Evolutionary conservation across 169 alveolate species (phyloP), one percentile per base, ranked within the genome.

Genomic region (Plasmodium inui): DNA sequence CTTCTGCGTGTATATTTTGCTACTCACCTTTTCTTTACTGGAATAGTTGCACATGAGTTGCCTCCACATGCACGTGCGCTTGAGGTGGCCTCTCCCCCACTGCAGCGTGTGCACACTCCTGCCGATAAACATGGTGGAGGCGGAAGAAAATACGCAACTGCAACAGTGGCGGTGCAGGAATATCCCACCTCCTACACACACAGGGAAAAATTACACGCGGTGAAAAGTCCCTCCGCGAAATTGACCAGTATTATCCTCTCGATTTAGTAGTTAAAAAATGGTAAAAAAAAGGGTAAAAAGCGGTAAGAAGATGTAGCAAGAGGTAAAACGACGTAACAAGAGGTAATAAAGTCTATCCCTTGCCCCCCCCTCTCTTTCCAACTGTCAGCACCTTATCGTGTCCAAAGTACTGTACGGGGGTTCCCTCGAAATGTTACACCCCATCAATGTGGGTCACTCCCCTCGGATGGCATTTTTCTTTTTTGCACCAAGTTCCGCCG

Each of bases 1-100:
- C 55, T 90, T 90, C 72, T 90, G 89, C 50, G 94, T 90, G 39
- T 90, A 90, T 67, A 90, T 81, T 80, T 79, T 90, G 70, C 26
- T 78, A 57, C n/a, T n/a, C 19, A 17, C 1, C n/a, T 78, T 79
- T 85, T 85, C 81, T 19, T 88, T 88, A 88, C 50, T 88, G 28
- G 44, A 61, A 26, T 61, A 22, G 34, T 34, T 61, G 10, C 10
- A 61, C 74, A 61, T 17, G 74, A 61, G 32, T 26, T 61, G 74
- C 32, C 32, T n/a, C 74, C 74, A 61, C 74, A 61, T 61, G 32
- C 34, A 61, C 0, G 28, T 10, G 14, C 74, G 28, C 14, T 61
- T 61, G 30, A 61, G 74, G 10, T n/a, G 74, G 32, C 12, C 32
- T 26, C 74, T 61, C 32, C 74, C 74, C 74, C 74, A 61, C 26